Conservation (phyloP, 73 alveolate genomes). For the Paramecium tetraurelia region DNA sequence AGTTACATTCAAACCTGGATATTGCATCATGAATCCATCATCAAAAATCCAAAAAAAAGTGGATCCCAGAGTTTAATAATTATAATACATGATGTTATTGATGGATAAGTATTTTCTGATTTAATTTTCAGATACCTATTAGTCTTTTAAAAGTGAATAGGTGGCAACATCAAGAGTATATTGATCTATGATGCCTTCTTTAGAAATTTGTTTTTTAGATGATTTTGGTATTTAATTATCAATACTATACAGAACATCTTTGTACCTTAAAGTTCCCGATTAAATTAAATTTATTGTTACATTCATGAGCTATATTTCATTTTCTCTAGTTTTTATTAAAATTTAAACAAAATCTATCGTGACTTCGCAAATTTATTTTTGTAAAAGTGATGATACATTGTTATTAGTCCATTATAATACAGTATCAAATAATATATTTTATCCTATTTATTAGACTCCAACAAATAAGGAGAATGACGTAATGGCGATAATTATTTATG, state of each 20-base stretch:
- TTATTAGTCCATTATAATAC: neutral
- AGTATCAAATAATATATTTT: neutral
- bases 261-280: neutral
- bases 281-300: neutral
- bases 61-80: neutral
- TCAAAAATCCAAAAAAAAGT: neutral
- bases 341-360: neutral
- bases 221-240: neutral
- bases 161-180: neutral
- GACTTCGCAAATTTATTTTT: neutral
- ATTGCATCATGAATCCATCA: constrained; percentile 10
- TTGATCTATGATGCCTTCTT: neutral
- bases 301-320: neutral
- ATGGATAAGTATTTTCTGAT: neutral
- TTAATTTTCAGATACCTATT: neutral
- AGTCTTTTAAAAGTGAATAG: neutral
- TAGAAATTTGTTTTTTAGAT: neutral
- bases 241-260: neutral
- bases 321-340: neutral
- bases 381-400: neutral
- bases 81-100: neutral
- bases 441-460: neutral
- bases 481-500: neutral
- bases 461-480: neutral
- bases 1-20: constrained; percentile 46